Evolutionary conservation across 129 eudicot species (phyloP).

Genomic region (Helianthus tuberosus): DNA sequence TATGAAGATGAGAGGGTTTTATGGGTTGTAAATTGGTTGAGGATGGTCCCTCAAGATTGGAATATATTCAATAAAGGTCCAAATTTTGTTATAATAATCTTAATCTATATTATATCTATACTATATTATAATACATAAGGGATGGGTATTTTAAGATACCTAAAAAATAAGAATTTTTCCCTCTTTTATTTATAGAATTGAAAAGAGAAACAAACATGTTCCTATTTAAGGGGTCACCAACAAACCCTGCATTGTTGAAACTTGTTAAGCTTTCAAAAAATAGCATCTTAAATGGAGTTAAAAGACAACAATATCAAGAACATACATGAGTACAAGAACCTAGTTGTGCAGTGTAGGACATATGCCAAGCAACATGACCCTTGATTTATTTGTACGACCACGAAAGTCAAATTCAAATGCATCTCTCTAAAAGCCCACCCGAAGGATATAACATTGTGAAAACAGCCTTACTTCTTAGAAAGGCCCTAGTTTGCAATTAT

Average conservation of each 20-base stretch:
- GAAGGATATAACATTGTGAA: not conserved
- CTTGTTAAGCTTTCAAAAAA: constrained; percentile 31
- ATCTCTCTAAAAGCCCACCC: constrained; percentile 3
- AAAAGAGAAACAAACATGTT: constrained; percentile 67
- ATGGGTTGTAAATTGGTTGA: not conserved
- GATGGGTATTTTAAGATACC: too few species aligned
- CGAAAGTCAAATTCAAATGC: not conserved
- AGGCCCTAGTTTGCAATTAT: constrained; percentile 1
- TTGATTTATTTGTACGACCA: too few species aligned
- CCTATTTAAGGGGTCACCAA: constrained; percentile 94
- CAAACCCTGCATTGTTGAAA: constrained; percentile 81
- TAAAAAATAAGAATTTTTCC: too few species aligned
- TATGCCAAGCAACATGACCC: too few species aligned
- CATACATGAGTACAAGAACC: constrained; percentile 9
- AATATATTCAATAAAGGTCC: not conserved
- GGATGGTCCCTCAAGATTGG: not conserved
- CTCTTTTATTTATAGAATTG: too few species aligned
- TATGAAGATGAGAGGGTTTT: constrained; percentile 32
- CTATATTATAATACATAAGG: too few species aligned
- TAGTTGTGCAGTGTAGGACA: too few species aligned
- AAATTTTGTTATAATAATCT: not conserved
- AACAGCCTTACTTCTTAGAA: not conserved
- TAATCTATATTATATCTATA: too few species aligned
- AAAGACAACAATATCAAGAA: not conserved
- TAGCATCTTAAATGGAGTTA: constrained; percentile 10